Evolutionary conservation across 2,329 filamentous ascomycete species (phyloP).

Genomic region (Neonectria punicea): DNA sequence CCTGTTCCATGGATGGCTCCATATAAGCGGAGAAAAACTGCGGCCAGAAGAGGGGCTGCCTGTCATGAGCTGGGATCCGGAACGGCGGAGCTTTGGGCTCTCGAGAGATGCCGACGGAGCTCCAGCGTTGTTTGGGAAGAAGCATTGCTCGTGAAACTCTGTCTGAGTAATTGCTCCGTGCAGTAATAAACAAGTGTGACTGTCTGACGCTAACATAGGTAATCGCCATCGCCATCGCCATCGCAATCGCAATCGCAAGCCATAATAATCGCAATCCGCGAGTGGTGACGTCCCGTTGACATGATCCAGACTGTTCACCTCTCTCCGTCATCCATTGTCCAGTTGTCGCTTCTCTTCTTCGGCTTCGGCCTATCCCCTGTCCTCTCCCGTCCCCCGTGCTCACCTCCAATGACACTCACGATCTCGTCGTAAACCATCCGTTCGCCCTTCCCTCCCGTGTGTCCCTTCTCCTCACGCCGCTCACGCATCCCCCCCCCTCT

Average conservation of each 20-base stretch:
- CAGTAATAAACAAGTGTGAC: background rate
- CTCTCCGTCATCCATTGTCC: background rate
- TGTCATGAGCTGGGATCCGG: background rate
- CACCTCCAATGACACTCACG: conserved; percentile 26
- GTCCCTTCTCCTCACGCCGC: conserved; percentile 3
- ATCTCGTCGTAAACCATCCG: conserved; percentile 25
- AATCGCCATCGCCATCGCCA: background rate
- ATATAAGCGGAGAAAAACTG: conserved; percentile 6
- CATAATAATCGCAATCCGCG: background rate
- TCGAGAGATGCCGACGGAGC: too few relatives aligned
- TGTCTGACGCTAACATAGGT: background rate
- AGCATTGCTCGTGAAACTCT: background rate
- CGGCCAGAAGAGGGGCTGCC: conserved; percentile 13
- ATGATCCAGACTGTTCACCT: conserved; percentile 21
- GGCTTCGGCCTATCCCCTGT: conserved; percentile 12
- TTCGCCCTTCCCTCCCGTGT: conserved; percentile 15
- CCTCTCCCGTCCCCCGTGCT: background rate
- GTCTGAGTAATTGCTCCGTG: background rate
- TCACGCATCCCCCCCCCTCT: conserved; percentile 8
- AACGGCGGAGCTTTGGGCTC: background rate
- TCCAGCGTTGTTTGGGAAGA: background rate
- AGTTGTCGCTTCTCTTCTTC: conserved; percentile 1
- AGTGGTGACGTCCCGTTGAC: conserved; percentile 41
- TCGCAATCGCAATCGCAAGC: background rate
- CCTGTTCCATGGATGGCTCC: conserved; percentile 4